phyloP scores from a whole-genome alignment of 2,329 filamentous ascomycete species.

The Chalaropsis ovoidea region DNA sequence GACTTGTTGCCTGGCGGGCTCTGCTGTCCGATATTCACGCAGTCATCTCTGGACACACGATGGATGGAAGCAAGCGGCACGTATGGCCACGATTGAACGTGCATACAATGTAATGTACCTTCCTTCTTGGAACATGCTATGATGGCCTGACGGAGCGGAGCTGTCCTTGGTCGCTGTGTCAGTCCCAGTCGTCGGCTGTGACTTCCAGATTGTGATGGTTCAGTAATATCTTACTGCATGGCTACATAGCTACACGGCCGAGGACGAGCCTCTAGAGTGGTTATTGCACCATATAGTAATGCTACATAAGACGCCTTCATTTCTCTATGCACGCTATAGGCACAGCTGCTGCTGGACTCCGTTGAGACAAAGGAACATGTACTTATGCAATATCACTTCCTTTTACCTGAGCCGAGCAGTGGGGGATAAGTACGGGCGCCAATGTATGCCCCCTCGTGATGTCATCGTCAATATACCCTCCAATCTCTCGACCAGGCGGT shows the following conservation, averaged over 20 bases:
- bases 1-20: neutral
- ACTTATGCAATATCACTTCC: neutral
- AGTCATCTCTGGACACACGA: no score
- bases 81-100: neutral
- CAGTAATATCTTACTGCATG: neutral
- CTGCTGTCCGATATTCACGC: no score
- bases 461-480: neutral
- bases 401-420: neutral
- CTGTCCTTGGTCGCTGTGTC: neutral
- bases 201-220: neutral
- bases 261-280: neutral
- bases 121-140: neutral
- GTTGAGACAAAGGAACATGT: neutral
- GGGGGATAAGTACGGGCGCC: neutral
- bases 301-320: neutral
- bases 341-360: neutral
- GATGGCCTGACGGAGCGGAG: neutral
- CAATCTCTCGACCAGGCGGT: no score
- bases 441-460: neutral
- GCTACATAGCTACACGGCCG: neutral
- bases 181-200: neutral
- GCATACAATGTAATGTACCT: neutral
- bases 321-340: neutral
- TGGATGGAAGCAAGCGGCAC: no score
- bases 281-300: neutral